Evolutionary conservation across 257 asterid genomes (phyloP).

Genomic region (Ballota nigra): DNA sequence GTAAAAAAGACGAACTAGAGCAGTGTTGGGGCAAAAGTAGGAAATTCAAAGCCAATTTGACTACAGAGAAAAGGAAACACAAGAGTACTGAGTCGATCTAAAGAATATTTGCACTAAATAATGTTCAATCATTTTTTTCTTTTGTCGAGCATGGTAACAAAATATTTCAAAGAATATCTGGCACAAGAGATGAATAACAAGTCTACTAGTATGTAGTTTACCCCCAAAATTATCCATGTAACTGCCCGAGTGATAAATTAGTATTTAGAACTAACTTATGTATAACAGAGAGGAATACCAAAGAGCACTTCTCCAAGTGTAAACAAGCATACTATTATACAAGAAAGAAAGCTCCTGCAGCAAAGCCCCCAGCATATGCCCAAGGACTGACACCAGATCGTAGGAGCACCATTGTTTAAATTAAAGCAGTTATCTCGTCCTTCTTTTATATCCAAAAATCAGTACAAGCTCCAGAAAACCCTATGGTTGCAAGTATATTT

Average conservation of each 20-base stretch:
- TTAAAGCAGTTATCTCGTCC: background rate
- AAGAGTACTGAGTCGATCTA: background rate
- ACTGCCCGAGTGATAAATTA: background rate
- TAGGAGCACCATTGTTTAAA: background rate
- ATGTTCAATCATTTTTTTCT: background rate
- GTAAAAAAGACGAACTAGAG: background rate
- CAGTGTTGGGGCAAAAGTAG: background rate
- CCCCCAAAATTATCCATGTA: background rate
- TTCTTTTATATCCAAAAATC: background rate
- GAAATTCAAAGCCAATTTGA: conserved; percentile 7
- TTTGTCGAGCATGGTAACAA: background rate
- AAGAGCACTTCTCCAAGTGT: background rate
- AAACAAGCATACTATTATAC: background rate
- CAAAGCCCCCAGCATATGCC: background rate
- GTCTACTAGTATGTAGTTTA: background rate
- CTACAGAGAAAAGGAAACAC: background rate
- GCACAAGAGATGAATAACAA: background rate
- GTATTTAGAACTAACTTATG: background rate
- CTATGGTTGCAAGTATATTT: background rate
- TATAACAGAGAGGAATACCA: background rate
- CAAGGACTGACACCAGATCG: background rate
- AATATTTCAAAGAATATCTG: background rate
- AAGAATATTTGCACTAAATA: background rate
- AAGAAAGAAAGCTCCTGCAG: background rate
- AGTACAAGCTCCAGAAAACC: background rate